Evolutionary conservation across 2,329 filamentous ascomycete genomes (phyloP).

Genomic region (Claviceps digitariae): DNA sequence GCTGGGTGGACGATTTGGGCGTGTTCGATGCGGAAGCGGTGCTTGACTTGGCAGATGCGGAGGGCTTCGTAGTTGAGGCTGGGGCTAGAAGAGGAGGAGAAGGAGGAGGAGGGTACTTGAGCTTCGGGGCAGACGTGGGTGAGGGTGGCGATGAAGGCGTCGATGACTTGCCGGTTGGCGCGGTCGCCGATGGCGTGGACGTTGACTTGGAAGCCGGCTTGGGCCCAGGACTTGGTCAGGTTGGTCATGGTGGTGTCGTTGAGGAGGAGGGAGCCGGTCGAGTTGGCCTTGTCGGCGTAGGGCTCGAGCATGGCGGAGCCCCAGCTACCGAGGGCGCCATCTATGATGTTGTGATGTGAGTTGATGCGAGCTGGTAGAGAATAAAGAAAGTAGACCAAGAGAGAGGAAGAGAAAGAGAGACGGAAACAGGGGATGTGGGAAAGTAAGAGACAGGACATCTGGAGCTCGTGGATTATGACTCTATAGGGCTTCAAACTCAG

Average conservation of each 20-base stretch:
- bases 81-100: conserved; percentile 2
- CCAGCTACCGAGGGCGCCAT: conserved; percentile 59
- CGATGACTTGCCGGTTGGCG: conserved; percentile 50
- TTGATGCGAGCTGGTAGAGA: not conserved
- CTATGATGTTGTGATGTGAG: conserved; percentile 20
- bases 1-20: conserved; percentile 54
- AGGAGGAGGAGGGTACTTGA: conserved; percentile 5
- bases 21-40: conserved; percentile 57
- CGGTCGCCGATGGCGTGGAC: conserved; percentile 61
- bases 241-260: conserved; percentile 44
- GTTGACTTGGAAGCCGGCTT: conserved; percentile 51
- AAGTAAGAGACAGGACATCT: too few species aligned
- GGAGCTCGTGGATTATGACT: too few species aligned
- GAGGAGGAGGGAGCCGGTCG: conserved; percentile 50
- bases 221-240: conserved; percentile 44
- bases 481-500: too few species aligned
- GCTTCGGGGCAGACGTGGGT: conserved; percentile 34
- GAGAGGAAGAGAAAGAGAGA: too few species aligned
- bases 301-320: conserved; percentile 59
- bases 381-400: not conserved
- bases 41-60: conserved; percentile 36
- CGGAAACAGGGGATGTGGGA: too few species aligned
- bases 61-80: conserved; percentile 16
- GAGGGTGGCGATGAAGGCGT: conserved; percentile 47
- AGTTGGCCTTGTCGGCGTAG: conserved; percentile 47